phyloP scores from a whole-genome alignment of 768 basidiomycete species.

The Paxillus involutus region DNA sequence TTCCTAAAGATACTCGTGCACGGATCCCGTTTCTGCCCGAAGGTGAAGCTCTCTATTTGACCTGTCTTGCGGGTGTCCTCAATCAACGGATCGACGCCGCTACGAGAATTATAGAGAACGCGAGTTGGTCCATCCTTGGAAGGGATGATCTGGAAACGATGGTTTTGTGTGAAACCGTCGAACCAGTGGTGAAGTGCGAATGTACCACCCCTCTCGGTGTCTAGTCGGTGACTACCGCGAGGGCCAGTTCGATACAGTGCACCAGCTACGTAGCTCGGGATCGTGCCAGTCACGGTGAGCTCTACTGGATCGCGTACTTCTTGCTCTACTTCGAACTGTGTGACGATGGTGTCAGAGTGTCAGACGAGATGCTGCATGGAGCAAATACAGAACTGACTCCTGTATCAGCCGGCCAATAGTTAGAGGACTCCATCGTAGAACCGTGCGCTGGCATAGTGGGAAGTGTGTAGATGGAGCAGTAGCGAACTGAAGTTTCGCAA shows the following conservation, averaged over 20 bases:
- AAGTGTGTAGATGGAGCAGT: too few relatives aligned
- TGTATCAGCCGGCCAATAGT: slow-evolving; percentile 3
- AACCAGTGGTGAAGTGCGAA: slow-evolving; percentile 28
- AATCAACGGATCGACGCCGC: slow-evolving; percentile 12
- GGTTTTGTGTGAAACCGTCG: slow-evolving; percentile 29
- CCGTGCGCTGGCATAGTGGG: background rate
- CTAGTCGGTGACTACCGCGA: slow-evolving; percentile 15
- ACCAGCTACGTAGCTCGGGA: slow-evolving; percentile 29
- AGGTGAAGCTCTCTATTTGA: background rate
- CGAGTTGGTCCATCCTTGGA: background rate
- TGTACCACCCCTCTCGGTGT: slow-evolving; percentile 3
- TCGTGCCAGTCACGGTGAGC: slow-evolving; percentile 6
- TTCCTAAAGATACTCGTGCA: slow-evolving; percentile 3
- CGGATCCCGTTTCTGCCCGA: slow-evolving; percentile 6
- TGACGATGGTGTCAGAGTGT: background rate
- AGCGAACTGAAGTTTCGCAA: too few relatives aligned
- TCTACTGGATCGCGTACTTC: slow-evolving; percentile 1
- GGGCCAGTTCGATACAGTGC: slow-evolving; percentile 31
- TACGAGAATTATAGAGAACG: slow-evolving; percentile 25
- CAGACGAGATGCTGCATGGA: too few relatives aligned
- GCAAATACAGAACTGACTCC: background rate
- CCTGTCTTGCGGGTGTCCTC: slow-evolving; percentile 9
- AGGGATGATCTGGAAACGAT: slow-evolving; percentile 27
- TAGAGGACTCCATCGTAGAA: background rate
- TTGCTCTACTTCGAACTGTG: background rate